Evolutionary conservation across 2,329 filamentous ascomycete species (phyloP), one percentile per base, ranked within the genome.

Genomic region (Neopestalotiopsis sp.): DNA sequence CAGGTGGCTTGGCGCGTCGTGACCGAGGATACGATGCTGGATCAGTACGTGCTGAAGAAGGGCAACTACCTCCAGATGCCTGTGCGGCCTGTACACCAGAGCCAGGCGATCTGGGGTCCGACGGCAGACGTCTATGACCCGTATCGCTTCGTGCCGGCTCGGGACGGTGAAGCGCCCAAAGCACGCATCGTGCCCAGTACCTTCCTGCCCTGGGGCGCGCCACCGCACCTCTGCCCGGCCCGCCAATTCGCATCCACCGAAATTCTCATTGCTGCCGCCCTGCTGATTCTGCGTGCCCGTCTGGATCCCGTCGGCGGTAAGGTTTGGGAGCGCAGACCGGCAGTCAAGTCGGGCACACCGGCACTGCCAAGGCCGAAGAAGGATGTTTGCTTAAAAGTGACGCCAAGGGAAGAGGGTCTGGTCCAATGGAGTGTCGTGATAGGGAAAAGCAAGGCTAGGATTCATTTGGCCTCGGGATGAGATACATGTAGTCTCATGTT

Each of bases 31-130:
- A 57, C 53, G 7, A 75, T 72, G 1, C 17, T 79, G 1, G 63
- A 81, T 2, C 78, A 20, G 10, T 63, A 78, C 49, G 70, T 79
- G 6, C 70, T 81, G 14, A 77, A 77, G 67, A 72, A 71, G 5
- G 79, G 79, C 1, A 71, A 70, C 9, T 70, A 76, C 6, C 32
- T 79, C 0, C 73, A 74, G 28, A 77, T 81, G 65, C 78, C 79
- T 1, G 73, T 68, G 2, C 34, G 57, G 17, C 59, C 73, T 1
- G 73, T 81, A 5, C 71, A 78, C 40, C 49, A 65, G 10, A 61
- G 66, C 32, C 62, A 73, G 10, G 56, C 58, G 1, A 72, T 76
- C 1, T 82, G 79, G 79, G 80, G 81, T 20, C 64, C 68, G 2
- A 65, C 67, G 13, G 72, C 72, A n/a, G 45, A 42, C 5, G 63